Base-by-base conservation (phyloP, 805 yeast species). In the Myxozyma monticola region DNA sequence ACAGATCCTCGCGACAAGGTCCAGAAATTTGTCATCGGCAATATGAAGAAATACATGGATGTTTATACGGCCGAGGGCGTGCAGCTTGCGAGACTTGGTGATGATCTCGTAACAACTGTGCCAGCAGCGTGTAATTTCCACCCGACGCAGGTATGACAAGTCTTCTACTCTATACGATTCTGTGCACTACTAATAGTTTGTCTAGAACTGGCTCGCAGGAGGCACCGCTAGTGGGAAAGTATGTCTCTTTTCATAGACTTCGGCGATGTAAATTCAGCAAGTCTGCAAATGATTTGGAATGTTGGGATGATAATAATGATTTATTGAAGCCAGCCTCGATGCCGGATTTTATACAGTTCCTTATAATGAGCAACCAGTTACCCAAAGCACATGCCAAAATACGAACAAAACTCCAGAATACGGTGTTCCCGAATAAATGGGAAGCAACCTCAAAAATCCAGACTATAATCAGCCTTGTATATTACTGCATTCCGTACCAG, bases 221-320 rank as follows among this genome's bases (percentile, higher is more conserved):
- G 98, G 96, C 8, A 86, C 90, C 52, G 93, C 97, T 18, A 86
- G 95, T 62, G 98, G 98, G 6, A 90, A 90, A 63, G 82, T 83
- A 9, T 48, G 44, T 24, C 42, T 54, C n/a, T 54, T 35, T 20
- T 9, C 40, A 15, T 49, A 37, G 26, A 10, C 9, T 10, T 28
- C n/a, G n/a, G n/a, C n/a, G n/a, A n/a, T n/a, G n/a, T n/a, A n/a
- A n/a, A n/a, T n/a, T n/a, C n/a, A n/a, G n/a, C n/a, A n/a, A n/a
- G n/a, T n/a, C n/a, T n/a, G n/a, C n/a, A n/a, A n/a, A n/a, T n/a
- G n/a, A n/a, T n/a, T n/a, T n/a, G n/a, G n/a, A n/a, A n/a, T n/a
- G n/a, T n/a, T n/a, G n/a, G n/a, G n/a, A n/a, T n/a, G n/a, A n/a
- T n/a, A n/a, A n/a, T n/a, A n/a, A n/a, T n/a, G n/a, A n/a, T n/a